Percentiles rank a stretch among this genome's conserved stretches.
These are phyloP conservation scores for Fomes fomentarius DNA, from an alignment of 1,284 basidiomycete genomes.

Conservation along the genomic window DNA sequence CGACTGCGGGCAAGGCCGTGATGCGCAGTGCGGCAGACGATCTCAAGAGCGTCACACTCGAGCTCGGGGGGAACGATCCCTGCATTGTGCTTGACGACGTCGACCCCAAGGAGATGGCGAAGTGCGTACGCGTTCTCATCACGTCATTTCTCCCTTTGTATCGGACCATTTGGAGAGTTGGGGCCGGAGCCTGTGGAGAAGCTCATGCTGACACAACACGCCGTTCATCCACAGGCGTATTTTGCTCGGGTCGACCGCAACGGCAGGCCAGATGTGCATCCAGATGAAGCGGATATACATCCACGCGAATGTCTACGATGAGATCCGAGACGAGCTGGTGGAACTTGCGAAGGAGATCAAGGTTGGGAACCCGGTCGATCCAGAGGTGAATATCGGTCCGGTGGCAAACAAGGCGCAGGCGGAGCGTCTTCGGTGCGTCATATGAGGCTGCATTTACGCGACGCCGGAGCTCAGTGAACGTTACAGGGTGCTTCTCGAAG, in stretches of 20 bases:
- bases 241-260: slow-evolving; percentile 10
- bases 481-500: slow-evolving; percentile 10
- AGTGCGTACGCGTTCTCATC: no score
- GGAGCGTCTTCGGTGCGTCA: slow-evolving; percentile 16
- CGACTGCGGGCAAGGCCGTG: slow-evolving; percentile 13
- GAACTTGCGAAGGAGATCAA: slow-evolving; percentile 9
- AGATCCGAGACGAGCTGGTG: slow-evolving; percentile 15
- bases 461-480: no score
- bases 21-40: slow-evolving; percentile 15
- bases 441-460: no score
- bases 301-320: slow-evolving; percentile 19
- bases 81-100: slow-evolving; percentile 22
- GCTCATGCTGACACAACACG: no score
- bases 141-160: no score
- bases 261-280: slow-evolving; percentile 20
- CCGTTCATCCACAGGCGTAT: no score
- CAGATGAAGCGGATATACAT: slow-evolving; percentile 20
- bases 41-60: slow-evolving; percentile 20
- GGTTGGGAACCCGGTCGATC: slow-evolving; percentile 16
- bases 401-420: slow-evolving; percentile 18
- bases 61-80: slow-evolving; percentile 25
- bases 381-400: slow-evolving; percentile 15
- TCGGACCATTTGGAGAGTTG: no score
- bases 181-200: no score
- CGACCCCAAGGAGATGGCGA: slow-evolving; percentile 15